Percentiles rank a stretch among this genome's conserved stretches.
These are phyloP conservation scores for Rhodotorula glutinis DNA, from an alignment of 1,284 basidiomycete genomes.

Conservation along the genomic window DNA sequence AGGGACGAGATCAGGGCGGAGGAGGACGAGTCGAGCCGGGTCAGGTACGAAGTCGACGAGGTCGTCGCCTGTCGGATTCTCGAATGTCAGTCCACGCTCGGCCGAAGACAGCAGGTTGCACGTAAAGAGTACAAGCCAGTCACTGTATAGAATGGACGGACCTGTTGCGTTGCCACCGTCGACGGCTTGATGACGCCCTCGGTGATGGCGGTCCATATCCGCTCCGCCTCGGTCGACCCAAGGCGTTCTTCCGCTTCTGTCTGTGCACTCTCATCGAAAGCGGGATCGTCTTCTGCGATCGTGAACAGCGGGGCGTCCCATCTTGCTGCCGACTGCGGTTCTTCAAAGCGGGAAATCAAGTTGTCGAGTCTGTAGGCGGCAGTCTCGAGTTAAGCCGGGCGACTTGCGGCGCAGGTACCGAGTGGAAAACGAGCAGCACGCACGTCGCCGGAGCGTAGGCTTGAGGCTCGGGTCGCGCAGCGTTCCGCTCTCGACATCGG, in stretches of 20 bases:
- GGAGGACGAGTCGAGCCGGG: slow-evolving; percentile 45
- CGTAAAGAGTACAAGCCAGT: too few relatives aligned
- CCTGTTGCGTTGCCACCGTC: slow-evolving; percentile 77
- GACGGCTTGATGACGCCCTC: slow-evolving; percentile 74
- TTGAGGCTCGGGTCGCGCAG: slow-evolving; percentile 53
- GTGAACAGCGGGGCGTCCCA: slow-evolving; percentile 97
- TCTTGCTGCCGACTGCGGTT: slow-evolving; percentile 91
- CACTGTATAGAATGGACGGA: too few relatives aligned
- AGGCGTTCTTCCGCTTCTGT: slow-evolving; percentile 47
- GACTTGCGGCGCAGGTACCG: neutral
- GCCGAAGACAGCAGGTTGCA: too few relatives aligned
- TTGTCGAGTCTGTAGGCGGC: slow-evolving; percentile 68
- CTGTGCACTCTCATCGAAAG: slow-evolving; percentile 47
- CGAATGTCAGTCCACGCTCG: too few relatives aligned
- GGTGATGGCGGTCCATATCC: slow-evolving; percentile 78
- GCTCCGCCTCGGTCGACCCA: slow-evolving; percentile 48
- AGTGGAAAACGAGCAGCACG: slow-evolving; percentile 45
- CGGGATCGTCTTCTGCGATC: slow-evolving; percentile 68
- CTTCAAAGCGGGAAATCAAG: slow-evolving; percentile 84
- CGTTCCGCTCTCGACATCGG: slow-evolving; percentile 74
- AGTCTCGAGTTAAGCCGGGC: slow-evolving; percentile 10
- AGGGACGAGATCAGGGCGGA: slow-evolving; percentile 42
- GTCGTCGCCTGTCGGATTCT: slow-evolving; percentile 25
- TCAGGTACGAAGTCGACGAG: slow-evolving; percentile 50
- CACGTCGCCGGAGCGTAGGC: slow-evolving; percentile 72